Evolutionary conservation across 2,329 filamentous ascomycete species (phyloP).

Genomic region (Penicillium sp.): DNA sequence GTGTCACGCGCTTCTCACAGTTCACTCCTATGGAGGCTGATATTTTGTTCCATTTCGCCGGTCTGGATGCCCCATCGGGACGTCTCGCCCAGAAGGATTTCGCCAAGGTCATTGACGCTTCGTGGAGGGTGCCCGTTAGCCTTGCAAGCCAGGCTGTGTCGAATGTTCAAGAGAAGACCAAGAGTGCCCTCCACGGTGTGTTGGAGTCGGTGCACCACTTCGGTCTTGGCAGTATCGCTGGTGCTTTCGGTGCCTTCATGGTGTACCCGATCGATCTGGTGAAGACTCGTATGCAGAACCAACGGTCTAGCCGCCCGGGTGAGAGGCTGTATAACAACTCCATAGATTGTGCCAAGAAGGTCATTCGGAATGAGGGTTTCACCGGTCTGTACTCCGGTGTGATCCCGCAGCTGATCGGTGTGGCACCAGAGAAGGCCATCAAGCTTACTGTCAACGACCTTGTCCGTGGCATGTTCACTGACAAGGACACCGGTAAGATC

Average conservation of each 20-base stretch:
- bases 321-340: slow-evolving; percentile 96
- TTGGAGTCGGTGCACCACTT: slow-evolving; percentile 87
- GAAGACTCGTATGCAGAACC: slow-evolving; percentile 98
- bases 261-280: slow-evolving; percentile 98
- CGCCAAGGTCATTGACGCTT: slow-evolving; percentile 87
- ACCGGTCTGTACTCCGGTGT: slow-evolving; percentile 90
- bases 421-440: slow-evolving; percentile 98
- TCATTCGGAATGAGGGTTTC: slow-evolving; percentile 86
- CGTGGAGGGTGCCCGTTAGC: slow-evolving; percentile 68
- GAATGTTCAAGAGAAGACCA: slow-evolving; percentile 48
- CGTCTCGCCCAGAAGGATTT: slow-evolving; percentile 79
- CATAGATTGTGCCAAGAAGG: slow-evolving; percentile 88
- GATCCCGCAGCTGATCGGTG: slow-evolving; percentile 88
- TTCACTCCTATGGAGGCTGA: slow-evolving; percentile 99
- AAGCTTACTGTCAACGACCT: slow-evolving; percentile 98
- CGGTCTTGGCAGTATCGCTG: slow-evolving; percentile 77
- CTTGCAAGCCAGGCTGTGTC: slow-evolving; percentile 47
- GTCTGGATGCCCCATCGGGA: slow-evolving; percentile 82
- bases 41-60: slow-evolving; percentile 97
- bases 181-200: slow-evolving; percentile 57
- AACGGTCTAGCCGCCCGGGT: slow-evolving; percentile 74
- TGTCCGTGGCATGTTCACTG: slow-evolving; percentile 69
- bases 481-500: slow-evolving; percentile 69
- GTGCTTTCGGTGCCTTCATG: slow-evolving; percentile 98
- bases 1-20: slow-evolving; percentile 85